phyloP scores from a whole-genome alignment of 1,139 yeast species.

The Diutina rugosa region DNA sequence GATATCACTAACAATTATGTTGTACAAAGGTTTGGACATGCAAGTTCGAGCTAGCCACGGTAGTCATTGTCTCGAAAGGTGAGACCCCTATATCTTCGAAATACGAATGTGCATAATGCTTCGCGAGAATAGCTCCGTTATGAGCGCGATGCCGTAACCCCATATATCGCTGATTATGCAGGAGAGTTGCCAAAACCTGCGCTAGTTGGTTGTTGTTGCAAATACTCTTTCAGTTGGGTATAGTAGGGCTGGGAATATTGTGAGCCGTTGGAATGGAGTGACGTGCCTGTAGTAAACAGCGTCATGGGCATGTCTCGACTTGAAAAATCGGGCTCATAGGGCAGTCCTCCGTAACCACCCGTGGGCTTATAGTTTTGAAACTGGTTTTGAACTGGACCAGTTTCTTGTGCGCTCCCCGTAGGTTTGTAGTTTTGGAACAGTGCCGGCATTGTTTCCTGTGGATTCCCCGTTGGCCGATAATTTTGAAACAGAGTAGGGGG shows the following conservation, averaged over 20 bases:
- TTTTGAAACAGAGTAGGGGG: not conserved
- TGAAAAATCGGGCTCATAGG: not conserved
- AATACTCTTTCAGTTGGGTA: conserved; percentile 3
- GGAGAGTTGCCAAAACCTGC: conserved; percentile 21
- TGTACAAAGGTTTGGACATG: not conserved
- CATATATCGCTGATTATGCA: not conserved
- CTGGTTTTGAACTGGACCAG: not conserved
- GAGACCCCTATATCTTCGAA: not conserved
- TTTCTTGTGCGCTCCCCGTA: not conserved
- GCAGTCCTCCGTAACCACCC: not conserved
- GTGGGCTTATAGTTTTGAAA: not conserved
- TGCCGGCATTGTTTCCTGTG: not conserved
- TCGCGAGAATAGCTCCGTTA: not conserved
- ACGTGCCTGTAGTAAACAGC: not conserved
- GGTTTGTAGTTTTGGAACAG: conserved; percentile 1
- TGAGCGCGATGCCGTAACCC: not conserved
- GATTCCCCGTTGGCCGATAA: not conserved
- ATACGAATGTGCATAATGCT: not conserved
- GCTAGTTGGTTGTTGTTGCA: conserved; percentile 22
- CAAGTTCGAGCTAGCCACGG: not conserved
- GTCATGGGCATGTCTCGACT: not conserved
- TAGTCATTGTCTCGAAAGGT: not conserved
- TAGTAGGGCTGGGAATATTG: conserved; percentile 1
- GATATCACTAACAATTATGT: not conserved
- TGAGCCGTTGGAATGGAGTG: not conserved